Evolutionary conservation across 2,329 filamentous ascomycete species (phyloP).

Genomic region (Hypoxylon sp.): DNA sequence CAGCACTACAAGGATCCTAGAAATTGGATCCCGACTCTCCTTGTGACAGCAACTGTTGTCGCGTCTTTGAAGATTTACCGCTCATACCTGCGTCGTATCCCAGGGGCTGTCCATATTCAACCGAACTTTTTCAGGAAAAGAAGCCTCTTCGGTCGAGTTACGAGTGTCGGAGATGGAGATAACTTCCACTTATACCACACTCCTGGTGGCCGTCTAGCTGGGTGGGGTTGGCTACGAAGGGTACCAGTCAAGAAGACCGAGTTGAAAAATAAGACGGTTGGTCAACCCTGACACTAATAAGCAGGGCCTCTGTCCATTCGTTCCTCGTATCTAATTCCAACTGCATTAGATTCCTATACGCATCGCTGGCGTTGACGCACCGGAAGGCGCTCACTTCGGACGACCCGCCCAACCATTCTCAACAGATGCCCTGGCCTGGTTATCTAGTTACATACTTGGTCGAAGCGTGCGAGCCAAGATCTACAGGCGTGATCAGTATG

Average conservation of each 20-base stretch:
- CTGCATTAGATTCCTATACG: slow-evolving; percentile 81
- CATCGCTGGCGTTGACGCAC: slow-evolving; percentile 92
- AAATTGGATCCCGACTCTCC: slow-evolving; percentile 67
- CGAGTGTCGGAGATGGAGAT: slow-evolving; percentile 95
- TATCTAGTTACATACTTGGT: slow-evolving; percentile 79
- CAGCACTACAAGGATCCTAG: slow-evolving; percentile 67
- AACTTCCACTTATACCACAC: slow-evolving; percentile 96
- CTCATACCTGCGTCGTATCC: slow-evolving; percentile 87
- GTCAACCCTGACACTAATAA: slow-evolving; percentile 47
- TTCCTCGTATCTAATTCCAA: slow-evolving; percentile 20
- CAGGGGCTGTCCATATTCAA: slow-evolving; percentile 80
- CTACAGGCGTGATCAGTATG: slow-evolving; percentile 91
- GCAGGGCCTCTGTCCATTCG: slow-evolving; percentile 20
- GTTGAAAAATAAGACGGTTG: slow-evolving; percentile 83
- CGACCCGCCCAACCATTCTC: slow-evolving; percentile 87
- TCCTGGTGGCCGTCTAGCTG: slow-evolving; percentile 86
- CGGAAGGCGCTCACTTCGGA: slow-evolving; percentile 93
- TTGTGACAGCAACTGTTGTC: slow-evolving; percentile 70
- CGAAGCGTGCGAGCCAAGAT: slow-evolving; percentile 85
- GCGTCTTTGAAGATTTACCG: slow-evolving; percentile 74
- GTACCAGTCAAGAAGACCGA: slow-evolving; percentile 78
- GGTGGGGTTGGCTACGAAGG: slow-evolving; percentile 92
- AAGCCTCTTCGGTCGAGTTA: slow-evolving; percentile 87
- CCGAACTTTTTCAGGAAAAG: slow-evolving; percentile 81
- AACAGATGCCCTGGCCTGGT: slow-evolving; percentile 84